phyloP scores from a whole-genome alignment of 768 basidiomycete species.

The Auricularia cornea region DNA sequence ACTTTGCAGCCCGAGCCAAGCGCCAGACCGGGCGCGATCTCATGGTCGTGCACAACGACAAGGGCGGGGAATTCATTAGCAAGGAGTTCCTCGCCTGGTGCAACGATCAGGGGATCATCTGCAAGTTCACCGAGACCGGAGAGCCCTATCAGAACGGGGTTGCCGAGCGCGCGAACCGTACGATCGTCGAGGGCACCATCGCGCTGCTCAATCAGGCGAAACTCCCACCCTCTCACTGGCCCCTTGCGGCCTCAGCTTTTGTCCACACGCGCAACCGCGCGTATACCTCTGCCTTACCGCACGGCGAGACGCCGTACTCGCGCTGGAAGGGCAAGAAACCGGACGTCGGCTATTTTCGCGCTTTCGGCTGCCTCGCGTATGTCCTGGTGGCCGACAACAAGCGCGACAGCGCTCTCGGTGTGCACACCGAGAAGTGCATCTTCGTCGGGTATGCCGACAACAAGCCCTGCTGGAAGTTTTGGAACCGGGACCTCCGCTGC shows the following conservation, averaged over 20 bases:
- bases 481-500: background rate
- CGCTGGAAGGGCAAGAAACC: slow-evolving; percentile 10
- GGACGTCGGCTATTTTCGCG: slow-evolving; percentile 15
- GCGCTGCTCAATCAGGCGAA: background rate
- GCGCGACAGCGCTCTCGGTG: slow-evolving; percentile 1
- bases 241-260: background rate
- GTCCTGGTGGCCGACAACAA: slow-evolving; percentile 27
- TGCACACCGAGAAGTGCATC: slow-evolving; percentile 24
- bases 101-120: background rate
- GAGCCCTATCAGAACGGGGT: slow-evolving; percentile 21
- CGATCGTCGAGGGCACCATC: background rate
- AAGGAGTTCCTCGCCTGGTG: background rate
- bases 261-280: background rate
- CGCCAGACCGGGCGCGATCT: background rate
- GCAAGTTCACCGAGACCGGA: background rate
- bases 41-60: background rate
- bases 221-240: background rate
- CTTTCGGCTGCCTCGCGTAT: slow-evolving; percentile 33
- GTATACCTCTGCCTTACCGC: background rate
- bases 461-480: background rate
- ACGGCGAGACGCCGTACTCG: slow-evolving; percentile 15
- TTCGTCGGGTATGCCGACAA: slow-evolving; percentile 25
- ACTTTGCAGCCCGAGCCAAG: background rate
- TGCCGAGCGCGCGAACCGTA: slow-evolving; percentile 1
- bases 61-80: background rate